These are phyloP conservation scores for Tuber indicum DNA, from an alignment of 495 filamentous ascomycete species.

Conservation along the genomic window DNA sequence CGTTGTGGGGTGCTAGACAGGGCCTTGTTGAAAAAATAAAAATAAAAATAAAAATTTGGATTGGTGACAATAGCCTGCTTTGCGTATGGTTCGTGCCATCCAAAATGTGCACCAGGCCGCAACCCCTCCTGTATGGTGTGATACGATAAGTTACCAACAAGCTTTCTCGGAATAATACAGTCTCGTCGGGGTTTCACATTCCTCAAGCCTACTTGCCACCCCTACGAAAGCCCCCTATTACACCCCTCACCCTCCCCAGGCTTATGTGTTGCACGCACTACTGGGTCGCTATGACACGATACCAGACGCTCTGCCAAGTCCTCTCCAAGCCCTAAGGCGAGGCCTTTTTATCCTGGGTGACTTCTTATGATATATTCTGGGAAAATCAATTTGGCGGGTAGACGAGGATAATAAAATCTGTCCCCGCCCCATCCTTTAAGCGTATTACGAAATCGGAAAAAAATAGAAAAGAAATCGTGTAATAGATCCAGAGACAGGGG, in stretches of 20 bases:
- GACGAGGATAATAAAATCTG: not conserved
- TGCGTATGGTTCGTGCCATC: no score
- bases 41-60: no score
- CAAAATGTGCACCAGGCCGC: not conserved
- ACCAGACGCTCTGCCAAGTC: not conserved
- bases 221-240: not conserved
- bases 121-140: not conserved
- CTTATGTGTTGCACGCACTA: not conserved
- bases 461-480: not conserved
- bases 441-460: not conserved
- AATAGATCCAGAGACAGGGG: not conserved
- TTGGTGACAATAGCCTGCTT: no score
- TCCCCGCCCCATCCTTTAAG: not conserved
- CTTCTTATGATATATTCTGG: not conserved
- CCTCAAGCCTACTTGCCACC: not conserved
- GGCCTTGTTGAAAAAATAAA: no score
- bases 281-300: not conserved
- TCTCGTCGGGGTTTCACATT: not conserved
- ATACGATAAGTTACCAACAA: not conserved
- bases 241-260: not conserved
- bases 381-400: not conserved
- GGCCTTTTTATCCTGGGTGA: not conserved
- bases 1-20: no score
- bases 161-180: not conserved
- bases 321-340: not conserved